phyloP scores from a whole-genome alignment of 495 filamentous ascomycete species.

The Daldinia loculata region DNA sequence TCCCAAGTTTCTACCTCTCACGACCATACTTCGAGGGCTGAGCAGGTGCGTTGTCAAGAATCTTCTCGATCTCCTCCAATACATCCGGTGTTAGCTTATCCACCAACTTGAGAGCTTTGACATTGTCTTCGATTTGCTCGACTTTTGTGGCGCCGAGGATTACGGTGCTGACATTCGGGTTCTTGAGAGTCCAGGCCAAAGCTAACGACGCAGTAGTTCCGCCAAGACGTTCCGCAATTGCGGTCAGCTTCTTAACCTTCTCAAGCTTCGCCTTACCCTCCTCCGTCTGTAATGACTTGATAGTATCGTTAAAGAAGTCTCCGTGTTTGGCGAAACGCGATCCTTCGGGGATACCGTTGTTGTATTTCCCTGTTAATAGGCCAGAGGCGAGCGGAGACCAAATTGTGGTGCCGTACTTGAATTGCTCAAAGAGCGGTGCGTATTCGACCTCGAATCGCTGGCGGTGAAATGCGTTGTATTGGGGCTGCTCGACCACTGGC shows the following conservation, averaged over 20 bases:
- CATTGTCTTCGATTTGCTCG: conserved; percentile 75
- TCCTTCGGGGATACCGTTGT: conserved; percentile 67
- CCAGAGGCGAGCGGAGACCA: conserved; percentile 76
- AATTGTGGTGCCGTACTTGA: conserved; percentile 74
- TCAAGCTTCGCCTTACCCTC: conserved; percentile 49
- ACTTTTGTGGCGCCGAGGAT: conserved; percentile 77
- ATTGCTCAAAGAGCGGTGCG: conserved; percentile 66
- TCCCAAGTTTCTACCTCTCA: conserved; percentile 13
- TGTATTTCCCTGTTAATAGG: conserved; percentile 82
- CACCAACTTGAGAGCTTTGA: conserved; percentile 69
- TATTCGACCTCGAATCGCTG: conserved; percentile 70
- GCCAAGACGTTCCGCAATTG: conserved; percentile 72
- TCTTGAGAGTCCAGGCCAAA: conserved; percentile 79
- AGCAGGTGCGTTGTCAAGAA: conserved; percentile 43
- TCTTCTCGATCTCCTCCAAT: conserved; percentile 73
- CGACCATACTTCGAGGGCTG: conserved; percentile 26
- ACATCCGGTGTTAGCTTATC: conserved; percentile 72
- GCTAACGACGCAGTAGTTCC: conserved; percentile 61
- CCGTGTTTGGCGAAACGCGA: conserved; percentile 62
- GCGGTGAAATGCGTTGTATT: conserved; percentile 66
- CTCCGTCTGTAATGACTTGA: conserved; percentile 48
- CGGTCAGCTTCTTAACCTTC: conserved; percentile 60
- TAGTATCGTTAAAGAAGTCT: conserved; percentile 50
- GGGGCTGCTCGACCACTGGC: conserved; percentile 66
- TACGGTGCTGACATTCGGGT: conserved; percentile 74